These are phyloP conservation scores for Pseudogymnoascus sp. DNA, from an alignment of 2,329 filamentous ascomycete species.

Conservation along the genomic window DNA sequence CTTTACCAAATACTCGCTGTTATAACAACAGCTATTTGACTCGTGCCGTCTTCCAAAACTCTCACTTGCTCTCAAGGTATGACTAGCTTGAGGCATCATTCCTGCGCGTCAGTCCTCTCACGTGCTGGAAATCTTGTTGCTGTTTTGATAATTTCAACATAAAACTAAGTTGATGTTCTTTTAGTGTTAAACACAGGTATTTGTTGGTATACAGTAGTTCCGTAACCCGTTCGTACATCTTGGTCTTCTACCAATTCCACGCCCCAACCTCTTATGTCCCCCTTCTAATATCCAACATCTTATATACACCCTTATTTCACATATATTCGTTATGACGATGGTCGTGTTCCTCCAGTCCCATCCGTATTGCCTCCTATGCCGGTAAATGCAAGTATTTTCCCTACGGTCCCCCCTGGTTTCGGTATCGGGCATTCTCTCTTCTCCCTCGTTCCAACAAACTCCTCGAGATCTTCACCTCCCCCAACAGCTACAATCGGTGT, in stretches of 20 bases:
- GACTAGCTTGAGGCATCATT: background rate
- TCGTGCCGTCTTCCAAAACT: background rate
- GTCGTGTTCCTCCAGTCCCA: background rate
- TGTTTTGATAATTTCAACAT: slow-evolving; percentile 1
- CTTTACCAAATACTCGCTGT: background rate
- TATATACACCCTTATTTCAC: background rate
- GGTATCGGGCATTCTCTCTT: slow-evolving; percentile 80
- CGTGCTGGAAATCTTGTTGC: background rate
- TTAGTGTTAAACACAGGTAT: background rate
- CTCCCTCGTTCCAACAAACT: slow-evolving; percentile 35
- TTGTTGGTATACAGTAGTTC: background rate
- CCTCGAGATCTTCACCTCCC: slow-evolving; percentile 33
- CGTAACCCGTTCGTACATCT: background rate
- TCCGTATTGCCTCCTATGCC: background rate
- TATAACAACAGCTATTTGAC: background rate
- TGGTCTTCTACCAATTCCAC: background rate
- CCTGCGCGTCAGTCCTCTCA: background rate
- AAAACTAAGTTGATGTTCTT: background rate
- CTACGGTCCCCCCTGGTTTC: slow-evolving; percentile 74
- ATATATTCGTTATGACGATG: slow-evolving; percentile 4
- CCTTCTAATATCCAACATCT: slow-evolving; percentile 1
- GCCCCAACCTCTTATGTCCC: background rate
- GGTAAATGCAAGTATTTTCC: slow-evolving; percentile 64
- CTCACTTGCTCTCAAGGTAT: background rate
- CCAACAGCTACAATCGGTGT: slow-evolving; percentile 15